These are phyloP conservation scores for Solanum dulcamara DNA, from an alignment of 257 asterid species.

Conservation along the genomic window DNA sequence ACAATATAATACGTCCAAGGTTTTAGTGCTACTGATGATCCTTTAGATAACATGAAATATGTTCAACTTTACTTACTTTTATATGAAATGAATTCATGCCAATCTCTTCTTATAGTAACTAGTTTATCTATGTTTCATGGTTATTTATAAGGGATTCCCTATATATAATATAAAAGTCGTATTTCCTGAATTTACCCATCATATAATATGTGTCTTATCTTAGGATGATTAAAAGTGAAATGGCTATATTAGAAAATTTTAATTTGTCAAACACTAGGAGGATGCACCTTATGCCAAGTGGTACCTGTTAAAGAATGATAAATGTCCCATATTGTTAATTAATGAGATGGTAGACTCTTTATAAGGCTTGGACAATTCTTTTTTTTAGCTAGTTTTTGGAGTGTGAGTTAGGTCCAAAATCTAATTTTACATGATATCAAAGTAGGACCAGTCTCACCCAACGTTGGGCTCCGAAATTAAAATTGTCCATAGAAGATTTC, in stretches of 20 bases:
- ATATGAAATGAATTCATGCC: not conserved
- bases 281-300: not conserved
- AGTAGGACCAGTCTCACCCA: too few relatives aligned
- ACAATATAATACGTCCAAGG: not conserved
- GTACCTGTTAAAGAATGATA: too few relatives aligned
- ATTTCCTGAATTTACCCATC: not conserved
- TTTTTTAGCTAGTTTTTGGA: too few relatives aligned
- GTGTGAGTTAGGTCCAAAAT: too few relatives aligned
- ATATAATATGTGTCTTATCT: not conserved
- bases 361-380: too few relatives aligned
- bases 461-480: too few relatives aligned
- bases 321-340: too few relatives aligned
- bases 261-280: not conserved
- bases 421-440: too few relatives aligned
- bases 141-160: not conserved
- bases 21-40: not conserved
- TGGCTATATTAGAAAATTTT: not conserved
- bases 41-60: not conserved
- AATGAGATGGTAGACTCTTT: too few relatives aligned
- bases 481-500: too few relatives aligned
- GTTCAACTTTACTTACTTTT: not conserved
- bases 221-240: not conserved
- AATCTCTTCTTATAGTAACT: not conserved
- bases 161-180: not conserved
- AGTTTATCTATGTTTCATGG: not conserved